These are phyloP conservation scores for Tricholoma bakamatsutake DNA, from an alignment of 768 basidiomycete genomes.

Conservation along the genomic window DNA sequence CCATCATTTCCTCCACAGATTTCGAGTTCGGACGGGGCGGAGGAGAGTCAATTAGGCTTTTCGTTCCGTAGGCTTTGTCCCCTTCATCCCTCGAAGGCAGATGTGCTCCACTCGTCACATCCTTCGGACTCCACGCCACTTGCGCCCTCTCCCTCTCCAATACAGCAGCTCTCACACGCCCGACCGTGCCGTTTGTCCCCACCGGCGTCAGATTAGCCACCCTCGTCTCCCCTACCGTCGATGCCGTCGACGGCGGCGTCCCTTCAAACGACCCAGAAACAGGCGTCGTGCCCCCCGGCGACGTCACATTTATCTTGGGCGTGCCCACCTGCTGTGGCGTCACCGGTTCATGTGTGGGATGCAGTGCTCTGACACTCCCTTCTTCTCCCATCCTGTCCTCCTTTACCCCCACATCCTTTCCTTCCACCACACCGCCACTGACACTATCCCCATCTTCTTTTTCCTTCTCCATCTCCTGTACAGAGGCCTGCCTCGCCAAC, in stretches of 20 bases:
- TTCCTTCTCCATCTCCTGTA: background rate
- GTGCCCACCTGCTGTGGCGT: constrained; percentile 11
- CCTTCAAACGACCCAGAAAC: background rate
- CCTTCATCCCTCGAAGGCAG: background rate
- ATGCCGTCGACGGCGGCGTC: constrained; percentile 7
- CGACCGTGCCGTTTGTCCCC: background rate
- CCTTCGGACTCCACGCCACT: background rate
- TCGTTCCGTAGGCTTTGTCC: background rate
- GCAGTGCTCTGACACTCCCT: background rate
- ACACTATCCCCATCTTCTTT: background rate
- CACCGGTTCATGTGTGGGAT: background rate
- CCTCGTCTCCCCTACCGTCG: constrained; percentile 7
- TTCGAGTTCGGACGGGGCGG: background rate
- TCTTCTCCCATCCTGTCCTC: constrained; percentile 4
- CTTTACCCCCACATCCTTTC: constrained; percentile 1
- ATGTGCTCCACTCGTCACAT: background rate
- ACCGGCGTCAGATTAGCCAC: background rate
- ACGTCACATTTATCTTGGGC: constrained; percentile 6
- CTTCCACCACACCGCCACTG: background rate
- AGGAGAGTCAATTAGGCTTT: background rate
- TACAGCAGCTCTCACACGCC: background rate
- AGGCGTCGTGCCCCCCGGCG: constrained; percentile 7
- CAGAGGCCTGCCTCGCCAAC: constrained; percentile 10
- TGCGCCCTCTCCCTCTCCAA: background rate
- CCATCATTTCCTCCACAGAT: background rate